Evolutionary conservation across 441 rosid species (phyloP), one percentile per base, ranked within the genome.

Genomic region (Populus trichocarpa): DNA sequence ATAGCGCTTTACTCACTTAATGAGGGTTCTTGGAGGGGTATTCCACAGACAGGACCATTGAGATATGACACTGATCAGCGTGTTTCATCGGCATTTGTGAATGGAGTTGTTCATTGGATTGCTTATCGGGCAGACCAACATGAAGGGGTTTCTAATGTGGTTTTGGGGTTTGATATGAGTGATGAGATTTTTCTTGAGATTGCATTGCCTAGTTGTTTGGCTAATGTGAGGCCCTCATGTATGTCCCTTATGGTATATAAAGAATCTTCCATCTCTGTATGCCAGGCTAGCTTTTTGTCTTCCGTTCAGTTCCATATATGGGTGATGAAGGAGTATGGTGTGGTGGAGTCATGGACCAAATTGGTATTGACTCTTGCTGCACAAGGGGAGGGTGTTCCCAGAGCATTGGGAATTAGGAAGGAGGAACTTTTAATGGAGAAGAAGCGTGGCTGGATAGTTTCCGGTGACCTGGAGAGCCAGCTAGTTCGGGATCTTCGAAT

Each of bases 71-170:
- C 50, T 8, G 11, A 23, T 73, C 28, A 38, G 0, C 13, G 3
- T 12, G 40, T 14, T 70, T 20, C 28, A 22, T 42, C 73, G 25
- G 76, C 71, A 26, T 81, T 71, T 67, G 35, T 67, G 7, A 75
- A 81, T 67, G 81, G 76, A 38, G 46, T 12, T 36, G 40, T 78
- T 14, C 81, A 81, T 75, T 78, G 78, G 79, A 20, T 78, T 38
- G 79, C 66, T 57, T 5, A 1, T 40, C 69, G 73, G 6, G 50
- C 18, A 42, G 53, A 42, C 7, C 18, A 46, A 42, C 26, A 42
- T 25, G 57, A 8, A 32, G 53, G 33, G 22, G 2, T 26, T 46
- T 20, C n/a, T n/a, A 63, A 32, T 64, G 50, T 69, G 22, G n/a
- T 75, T 14, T 20, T 75, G 50, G 80, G 74, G 66, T 77, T 81